These are phyloP conservation scores for Fraxinus dipetala DNA, from an alignment of 305 asterid species.

Conservation along the genomic window DNA sequence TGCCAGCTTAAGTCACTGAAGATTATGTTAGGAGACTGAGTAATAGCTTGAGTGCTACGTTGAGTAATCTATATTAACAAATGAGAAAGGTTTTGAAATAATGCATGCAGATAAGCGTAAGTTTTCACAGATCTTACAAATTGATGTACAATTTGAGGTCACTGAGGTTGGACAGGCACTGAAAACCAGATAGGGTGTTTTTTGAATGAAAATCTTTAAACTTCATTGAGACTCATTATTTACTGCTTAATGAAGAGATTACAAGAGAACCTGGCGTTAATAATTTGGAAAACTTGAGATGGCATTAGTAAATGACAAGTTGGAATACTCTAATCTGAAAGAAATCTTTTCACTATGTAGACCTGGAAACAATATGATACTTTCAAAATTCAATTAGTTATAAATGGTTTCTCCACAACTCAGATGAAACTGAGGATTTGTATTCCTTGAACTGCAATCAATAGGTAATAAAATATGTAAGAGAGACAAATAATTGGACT, in stretches of 20 bases:
- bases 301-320: neutral
- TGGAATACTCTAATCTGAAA: neutral
- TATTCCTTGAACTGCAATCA: neutral
- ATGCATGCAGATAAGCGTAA: neutral
- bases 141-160: neutral
- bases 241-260: neutral
- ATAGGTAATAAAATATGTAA: neutral
- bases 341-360: neutral
- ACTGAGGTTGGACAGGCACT: neutral
- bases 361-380: neutral
- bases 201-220: neutral
- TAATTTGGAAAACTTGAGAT: neutral
- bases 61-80: neutral
- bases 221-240: neutral
- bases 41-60: neutral
- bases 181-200: neutral
- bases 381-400: neutral
- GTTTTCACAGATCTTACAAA: neutral
- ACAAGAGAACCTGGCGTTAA: neutral
- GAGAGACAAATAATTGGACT: neutral
- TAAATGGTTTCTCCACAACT: neutral
- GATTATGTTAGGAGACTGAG: neutral
- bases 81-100: neutral
- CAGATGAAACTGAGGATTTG: neutral
- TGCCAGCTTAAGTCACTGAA: neutral